These are phyloP conservation scores for Zygotorulaspora danielsina DNA, from an alignment of 805 yeast genomes.

Conservation along the genomic window DNA sequence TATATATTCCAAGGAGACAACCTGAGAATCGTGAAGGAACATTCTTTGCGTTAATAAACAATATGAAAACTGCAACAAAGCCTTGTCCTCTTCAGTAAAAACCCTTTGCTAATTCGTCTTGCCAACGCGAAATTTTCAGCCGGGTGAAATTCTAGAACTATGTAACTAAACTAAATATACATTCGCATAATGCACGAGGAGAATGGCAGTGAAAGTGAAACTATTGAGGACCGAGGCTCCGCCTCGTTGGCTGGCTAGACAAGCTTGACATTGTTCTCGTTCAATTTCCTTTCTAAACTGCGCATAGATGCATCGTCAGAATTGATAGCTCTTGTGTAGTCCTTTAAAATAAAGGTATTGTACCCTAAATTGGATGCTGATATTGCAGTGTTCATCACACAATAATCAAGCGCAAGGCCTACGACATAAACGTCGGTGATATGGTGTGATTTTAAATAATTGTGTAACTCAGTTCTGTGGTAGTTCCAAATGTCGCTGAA, in stretches of 20 bases:
- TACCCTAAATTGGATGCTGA: constrained; percentile 64
- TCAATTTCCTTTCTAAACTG: constrained; percentile 20
- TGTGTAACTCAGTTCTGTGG: constrained; percentile 62
- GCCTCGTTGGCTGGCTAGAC: too few relatives aligned
- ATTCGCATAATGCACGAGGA: not conserved
- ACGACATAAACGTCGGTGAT: constrained; percentile 65
- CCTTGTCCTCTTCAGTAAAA: not conserved
- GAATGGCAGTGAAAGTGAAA: not conserved
- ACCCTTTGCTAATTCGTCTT: not conserved
- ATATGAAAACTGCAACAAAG: not conserved
- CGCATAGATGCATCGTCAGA: constrained; percentile 36
- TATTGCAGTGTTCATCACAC: constrained; percentile 73
- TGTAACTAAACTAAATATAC: not conserved
- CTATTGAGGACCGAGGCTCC: not conserved
- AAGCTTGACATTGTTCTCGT: constrained; percentile 18
- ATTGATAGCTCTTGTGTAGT: constrained; percentile 54
- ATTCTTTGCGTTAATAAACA: constrained; percentile 1
- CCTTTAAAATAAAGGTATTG: constrained; percentile 55
- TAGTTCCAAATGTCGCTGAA: constrained; percentile 75
- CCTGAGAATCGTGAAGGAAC: not conserved
- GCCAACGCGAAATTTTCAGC: constrained; percentile 5
- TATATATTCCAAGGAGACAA: not conserved
- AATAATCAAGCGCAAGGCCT: constrained; percentile 83
- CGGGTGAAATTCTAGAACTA: constrained; percentile 1
- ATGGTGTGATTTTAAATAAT: constrained; percentile 41